These are phyloP conservation scores for Suillus lakei DNA, from an alignment of 768 basidiomycete genomes.

Conservation along the genomic window DNA sequence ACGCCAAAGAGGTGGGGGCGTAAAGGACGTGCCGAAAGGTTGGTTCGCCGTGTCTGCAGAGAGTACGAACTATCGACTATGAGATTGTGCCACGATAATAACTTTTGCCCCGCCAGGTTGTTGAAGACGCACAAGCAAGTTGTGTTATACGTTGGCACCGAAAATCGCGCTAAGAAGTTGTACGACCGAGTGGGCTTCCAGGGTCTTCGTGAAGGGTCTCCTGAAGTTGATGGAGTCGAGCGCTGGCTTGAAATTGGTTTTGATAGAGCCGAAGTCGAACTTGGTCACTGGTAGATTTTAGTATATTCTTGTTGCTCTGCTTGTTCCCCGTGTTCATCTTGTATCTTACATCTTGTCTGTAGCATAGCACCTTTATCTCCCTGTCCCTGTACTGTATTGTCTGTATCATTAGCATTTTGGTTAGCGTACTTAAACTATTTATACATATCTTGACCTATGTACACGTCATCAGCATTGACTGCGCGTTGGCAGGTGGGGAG, in stretches of 20 bases:
- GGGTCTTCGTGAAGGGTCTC: constrained; percentile 43
- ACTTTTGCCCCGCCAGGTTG: constrained; percentile 37
- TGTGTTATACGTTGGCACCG: constrained; percentile 58
- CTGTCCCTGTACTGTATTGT: not conserved
- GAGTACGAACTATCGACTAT: constrained; percentile 35
- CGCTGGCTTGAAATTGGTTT: constrained; percentile 61
- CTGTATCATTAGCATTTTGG: not conserved
- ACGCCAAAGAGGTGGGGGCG: constrained; percentile 51
- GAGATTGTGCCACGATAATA: constrained; percentile 10
- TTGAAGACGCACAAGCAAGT: constrained; percentile 48
- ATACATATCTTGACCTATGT: not conserved
- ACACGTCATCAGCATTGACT: not conserved
- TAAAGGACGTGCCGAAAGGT: constrained; percentile 52
- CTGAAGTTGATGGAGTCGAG: constrained; percentile 45
- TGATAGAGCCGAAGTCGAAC: constrained; percentile 43
- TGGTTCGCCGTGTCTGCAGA: constrained; percentile 52
- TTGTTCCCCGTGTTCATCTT: too few species aligned
- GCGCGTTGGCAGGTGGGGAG: not conserved
- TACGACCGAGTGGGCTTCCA: constrained; percentile 60
- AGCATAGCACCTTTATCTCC: not conserved
- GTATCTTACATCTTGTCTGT: not conserved
- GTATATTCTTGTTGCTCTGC: not conserved
- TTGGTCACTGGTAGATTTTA: constrained; percentile 69
- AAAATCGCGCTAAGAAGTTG: constrained; percentile 54
- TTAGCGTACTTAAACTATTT: not conserved